phyloP scores from a whole-genome alignment of 495 filamentous ascomycete genomes.

The Trichocladium antarcticum region DNA sequence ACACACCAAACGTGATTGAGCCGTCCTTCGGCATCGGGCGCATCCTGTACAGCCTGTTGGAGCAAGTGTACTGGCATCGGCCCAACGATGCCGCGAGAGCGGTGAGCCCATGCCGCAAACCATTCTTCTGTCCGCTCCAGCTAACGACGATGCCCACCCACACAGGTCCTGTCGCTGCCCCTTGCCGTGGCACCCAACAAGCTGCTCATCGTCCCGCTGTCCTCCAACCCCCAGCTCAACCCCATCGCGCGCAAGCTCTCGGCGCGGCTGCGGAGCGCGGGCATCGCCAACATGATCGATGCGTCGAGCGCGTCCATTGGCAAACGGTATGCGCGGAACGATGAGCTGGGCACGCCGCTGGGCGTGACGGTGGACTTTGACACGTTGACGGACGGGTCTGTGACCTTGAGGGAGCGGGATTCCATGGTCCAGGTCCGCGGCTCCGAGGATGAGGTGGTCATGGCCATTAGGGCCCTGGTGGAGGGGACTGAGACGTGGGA shows the following conservation, averaged over 20 bases:
- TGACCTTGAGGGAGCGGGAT: constrained; percentile 60
- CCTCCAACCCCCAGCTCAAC: constrained; percentile 46
- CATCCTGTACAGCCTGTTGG: constrained; percentile 41
- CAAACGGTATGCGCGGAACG: constrained; percentile 56
- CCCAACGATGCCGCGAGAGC: constrained; percentile 52
- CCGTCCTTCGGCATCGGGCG: constrained; percentile 62
- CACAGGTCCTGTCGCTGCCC: constrained; percentile 54
- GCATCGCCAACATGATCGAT: constrained; percentile 40
- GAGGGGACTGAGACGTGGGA: constrained; percentile 56
- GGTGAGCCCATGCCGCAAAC: constrained; percentile 34
- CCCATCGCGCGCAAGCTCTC: constrained; percentile 44
- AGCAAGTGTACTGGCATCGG: constrained; percentile 32
- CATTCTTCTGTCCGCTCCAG: neutral
- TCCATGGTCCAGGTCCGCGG: constrained; percentile 57
- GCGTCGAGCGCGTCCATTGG: constrained; percentile 49
- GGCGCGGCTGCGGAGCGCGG: constrained; percentile 34
- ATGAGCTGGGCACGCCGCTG: constrained; percentile 56
- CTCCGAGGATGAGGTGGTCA: constrained; percentile 52
- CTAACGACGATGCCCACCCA: neutral
- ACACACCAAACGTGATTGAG: constrained; percentile 59
- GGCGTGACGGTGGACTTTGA: constrained; percentile 63
- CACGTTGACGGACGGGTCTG: constrained; percentile 52
- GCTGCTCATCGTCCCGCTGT: constrained; percentile 57
- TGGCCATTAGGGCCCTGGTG: constrained; percentile 48
- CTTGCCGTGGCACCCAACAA: constrained; percentile 57